Evolutionary conservation across 2,329 filamentous ascomycete species (phyloP).

Genomic region (Graphilbum ipis-grandicollis): DNA sequence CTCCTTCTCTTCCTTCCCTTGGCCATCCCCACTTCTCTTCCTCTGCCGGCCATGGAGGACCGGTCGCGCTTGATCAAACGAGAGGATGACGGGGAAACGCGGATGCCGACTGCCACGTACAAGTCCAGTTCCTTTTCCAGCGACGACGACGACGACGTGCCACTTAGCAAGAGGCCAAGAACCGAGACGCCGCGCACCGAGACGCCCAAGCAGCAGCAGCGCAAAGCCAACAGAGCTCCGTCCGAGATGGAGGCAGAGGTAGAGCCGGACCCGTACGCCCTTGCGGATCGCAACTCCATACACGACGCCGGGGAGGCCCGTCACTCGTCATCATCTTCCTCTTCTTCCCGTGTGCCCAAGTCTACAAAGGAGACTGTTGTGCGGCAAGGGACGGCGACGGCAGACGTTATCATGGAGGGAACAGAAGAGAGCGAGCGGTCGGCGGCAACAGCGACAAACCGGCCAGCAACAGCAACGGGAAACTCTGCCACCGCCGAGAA

Average conservation of each 20-base stretch:
- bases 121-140: not conserved
- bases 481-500: too few species aligned
- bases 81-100: not conserved
- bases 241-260: too few species aligned
- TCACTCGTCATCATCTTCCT: too few species aligned
- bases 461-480: not conserved
- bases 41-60: too few species aligned
- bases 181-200: not conserved
- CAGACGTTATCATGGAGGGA: slow-evolving; percentile 1
- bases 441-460: not conserved
- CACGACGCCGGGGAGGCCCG: too few species aligned
- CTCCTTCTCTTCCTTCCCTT: too few species aligned
- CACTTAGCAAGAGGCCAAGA: not conserved
- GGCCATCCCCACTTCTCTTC: not conserved
- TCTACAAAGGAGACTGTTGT: too few species aligned
- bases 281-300: not conserved
- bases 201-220: too few species aligned
- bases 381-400: not conserved
- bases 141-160: not conserved
- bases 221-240: not conserved
- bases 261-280: not conserved
- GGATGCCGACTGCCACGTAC: not conserved
- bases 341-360: too few species aligned
- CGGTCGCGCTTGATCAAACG: not conserved
- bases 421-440: not conserved